These are phyloP conservation scores for Wickerhamiella cacticola DNA, from an alignment of 805 yeast genomes.

Conservation along the genomic window DNA sequence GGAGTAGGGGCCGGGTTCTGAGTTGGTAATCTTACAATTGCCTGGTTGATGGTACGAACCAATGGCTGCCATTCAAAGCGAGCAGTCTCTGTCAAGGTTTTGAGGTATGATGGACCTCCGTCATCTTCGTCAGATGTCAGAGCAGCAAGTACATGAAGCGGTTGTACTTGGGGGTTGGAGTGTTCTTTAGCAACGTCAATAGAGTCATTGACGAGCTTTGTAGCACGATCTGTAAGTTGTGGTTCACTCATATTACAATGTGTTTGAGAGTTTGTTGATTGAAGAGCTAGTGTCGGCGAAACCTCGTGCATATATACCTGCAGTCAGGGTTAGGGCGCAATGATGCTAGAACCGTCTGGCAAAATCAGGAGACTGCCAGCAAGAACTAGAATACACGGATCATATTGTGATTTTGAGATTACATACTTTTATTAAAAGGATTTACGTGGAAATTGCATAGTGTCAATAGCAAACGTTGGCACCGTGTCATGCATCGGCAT, in stretches of 20 bases:
- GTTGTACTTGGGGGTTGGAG: conserved; percentile 68
- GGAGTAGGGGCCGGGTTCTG: conserved; percentile 82
- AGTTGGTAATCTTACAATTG: conserved; percentile 71
- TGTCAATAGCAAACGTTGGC: too few relatives aligned
- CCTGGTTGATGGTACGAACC: conserved; percentile 68
- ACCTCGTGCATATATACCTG: conserved; percentile 9
- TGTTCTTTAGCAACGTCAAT: conserved; percentile 73
- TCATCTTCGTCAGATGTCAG: conserved; percentile 56
- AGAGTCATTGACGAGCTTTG: conserved; percentile 67
- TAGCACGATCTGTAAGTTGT: conserved; percentile 85
- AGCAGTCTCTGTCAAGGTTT: conserved; percentile 72
- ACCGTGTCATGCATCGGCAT: neutral
- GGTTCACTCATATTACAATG: conserved; percentile 17
- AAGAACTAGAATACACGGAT: neutral
- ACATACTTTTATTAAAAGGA: neutral
- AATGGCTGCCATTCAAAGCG: conserved; percentile 77
- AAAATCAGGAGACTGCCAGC: neutral
- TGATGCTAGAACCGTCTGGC: conserved; percentile 6
- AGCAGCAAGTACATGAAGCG: conserved; percentile 87
- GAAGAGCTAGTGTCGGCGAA: neutral
- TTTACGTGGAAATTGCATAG: neutral
- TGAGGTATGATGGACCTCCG: conserved; percentile 51
- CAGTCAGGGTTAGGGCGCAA: conserved; percentile 8
- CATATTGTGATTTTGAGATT: neutral
- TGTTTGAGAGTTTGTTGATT: neutral